Evolutionary conservation across 495 filamentous ascomycete genomes (phyloP), one percentile per base, ranked within the genome.

Genomic region (Penicillium arizonense): DNA sequence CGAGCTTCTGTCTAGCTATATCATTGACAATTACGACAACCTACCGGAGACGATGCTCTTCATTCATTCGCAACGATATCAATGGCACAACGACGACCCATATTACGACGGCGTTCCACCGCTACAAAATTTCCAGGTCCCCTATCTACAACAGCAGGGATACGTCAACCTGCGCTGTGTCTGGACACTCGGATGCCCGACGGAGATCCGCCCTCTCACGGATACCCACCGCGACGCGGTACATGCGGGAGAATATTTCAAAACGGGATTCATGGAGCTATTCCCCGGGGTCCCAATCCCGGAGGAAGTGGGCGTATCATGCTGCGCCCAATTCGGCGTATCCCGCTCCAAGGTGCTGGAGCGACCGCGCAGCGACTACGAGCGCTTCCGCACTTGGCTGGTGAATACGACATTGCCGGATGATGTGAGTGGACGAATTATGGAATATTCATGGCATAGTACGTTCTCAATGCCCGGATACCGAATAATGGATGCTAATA

Each of bases 361-460:
- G 47, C 66, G 59, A 1, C 63, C 81, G 4, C 71, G 68, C 52
- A 76, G 75, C 36, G 80, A 84, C 23, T 90, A 88, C 49, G 56
- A 76, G 44, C 71, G 70, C 4, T 87, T 71, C 58, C 68, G 82
- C 20, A 65, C 79, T 10, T 90, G 87, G 87, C 56, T 89, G 33
- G 26, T 78, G 12, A 59, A 78, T 10, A 89, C 87, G 21, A 54
- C 65, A 3, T 60, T 89, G 39, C 61, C 67, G 5, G 83, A 87
- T 58, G 71, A 73, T 28, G 55, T 82, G 47, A 84, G 78, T 33
- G 87, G 87, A n/a, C 63, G 86, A 9, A 79, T 90, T 23, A 79
- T 88, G 73, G 87, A 90, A 65, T 89, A 86, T 59, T 76, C 83
- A 30, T 90, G 87, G 87, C 87, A 90, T 65, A 76, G 74, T 77